Evolutionary conservation across 768 basidiomycete species (phyloP), one percentile per base, ranked within the genome.

Genomic region (Mycena chlorophos): DNA sequence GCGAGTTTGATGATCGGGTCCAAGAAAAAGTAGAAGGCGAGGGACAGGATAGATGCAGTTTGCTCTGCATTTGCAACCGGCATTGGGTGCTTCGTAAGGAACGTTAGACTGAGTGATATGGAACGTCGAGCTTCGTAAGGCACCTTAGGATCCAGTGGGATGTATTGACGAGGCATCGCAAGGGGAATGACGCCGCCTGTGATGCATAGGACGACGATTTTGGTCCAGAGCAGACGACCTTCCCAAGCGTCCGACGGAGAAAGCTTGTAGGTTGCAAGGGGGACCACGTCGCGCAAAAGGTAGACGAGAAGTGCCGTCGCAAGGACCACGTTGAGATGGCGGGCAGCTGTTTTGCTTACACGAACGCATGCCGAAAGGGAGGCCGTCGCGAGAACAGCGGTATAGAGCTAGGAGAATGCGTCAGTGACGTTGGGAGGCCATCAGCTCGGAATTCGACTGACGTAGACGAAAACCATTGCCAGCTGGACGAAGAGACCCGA

Each of bases 211-310:
- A 61, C 19, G 6, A 34, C 40, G 3, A 69, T 29, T 49, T 69
- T 72, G 5, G 56, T 30, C 68, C 70, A 71, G 3, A 73, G 52
- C 5, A 66, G 50, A 20, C 65, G 16, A 72, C 65, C 56, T 57
- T 72, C 51, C 74, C 50, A 61, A 71, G 71, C 2, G 67, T 72
- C 84, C 74, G 82, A 13, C 72, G 74, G 54, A 73, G 45, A 23
- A 56, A 56, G 38, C 6, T 70, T 68, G 63, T 71, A 82, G 0
- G 83, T 86, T 4, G 75, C 71, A 4, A 85, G 64, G 2, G 86
- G 85, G 71, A 75, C 85, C 8, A 86, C 46, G 56, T 82, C 77
- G 13, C 85, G 76, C 56, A 82, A 85, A 23, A 70, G 66, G 59
- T 78, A 85, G 1, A 84, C 72, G 1, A 51, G 53, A 60, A 79